Conservation (phyloP, 331 rosid genomes). For the Acacia pycnantha region DNA sequence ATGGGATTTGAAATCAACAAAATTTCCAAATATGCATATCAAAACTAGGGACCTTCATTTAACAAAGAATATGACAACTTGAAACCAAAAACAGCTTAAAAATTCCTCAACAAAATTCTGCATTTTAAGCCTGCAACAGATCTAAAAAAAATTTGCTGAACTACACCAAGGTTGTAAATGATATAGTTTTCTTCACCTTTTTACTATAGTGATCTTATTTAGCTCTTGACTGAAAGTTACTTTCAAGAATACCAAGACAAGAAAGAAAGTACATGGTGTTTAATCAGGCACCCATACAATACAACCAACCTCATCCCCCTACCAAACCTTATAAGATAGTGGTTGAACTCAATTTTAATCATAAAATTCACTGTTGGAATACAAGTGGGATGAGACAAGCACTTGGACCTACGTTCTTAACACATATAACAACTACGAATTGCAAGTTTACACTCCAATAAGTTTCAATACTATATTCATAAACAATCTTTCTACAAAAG, state of each 20-base stretch:
- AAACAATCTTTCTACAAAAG: background rate
- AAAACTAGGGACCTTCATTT: slow-evolving; percentile 4
- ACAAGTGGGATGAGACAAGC: background rate
- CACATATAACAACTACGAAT: background rate
- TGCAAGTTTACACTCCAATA: background rate
- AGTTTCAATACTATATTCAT: background rate
- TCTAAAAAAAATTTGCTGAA: background rate
- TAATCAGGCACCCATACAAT: background rate
- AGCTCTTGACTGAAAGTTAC: slow-evolving; percentile 11
- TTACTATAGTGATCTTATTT: background rate
- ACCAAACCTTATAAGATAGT: background rate
- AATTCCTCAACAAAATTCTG: background rate
- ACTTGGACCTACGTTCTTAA: background rate
- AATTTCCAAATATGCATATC: background rate
- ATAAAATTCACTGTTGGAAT: background rate
- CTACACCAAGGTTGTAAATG: background rate
- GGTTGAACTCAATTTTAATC: background rate
- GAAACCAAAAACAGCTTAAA: background rate
- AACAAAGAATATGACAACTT: background rate
- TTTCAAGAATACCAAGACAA: background rate
- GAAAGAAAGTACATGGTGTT: background rate
- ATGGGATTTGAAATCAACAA: background rate
- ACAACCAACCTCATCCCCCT: background rate
- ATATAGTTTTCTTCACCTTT: background rate
- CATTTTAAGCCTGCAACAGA: background rate